A percentile compares a stretch with the other conserved stretches of the same genome.
phyloP scores from a whole-genome alignment of 73 alveolate genomes.

The Stentor coeruleus region DNA sequence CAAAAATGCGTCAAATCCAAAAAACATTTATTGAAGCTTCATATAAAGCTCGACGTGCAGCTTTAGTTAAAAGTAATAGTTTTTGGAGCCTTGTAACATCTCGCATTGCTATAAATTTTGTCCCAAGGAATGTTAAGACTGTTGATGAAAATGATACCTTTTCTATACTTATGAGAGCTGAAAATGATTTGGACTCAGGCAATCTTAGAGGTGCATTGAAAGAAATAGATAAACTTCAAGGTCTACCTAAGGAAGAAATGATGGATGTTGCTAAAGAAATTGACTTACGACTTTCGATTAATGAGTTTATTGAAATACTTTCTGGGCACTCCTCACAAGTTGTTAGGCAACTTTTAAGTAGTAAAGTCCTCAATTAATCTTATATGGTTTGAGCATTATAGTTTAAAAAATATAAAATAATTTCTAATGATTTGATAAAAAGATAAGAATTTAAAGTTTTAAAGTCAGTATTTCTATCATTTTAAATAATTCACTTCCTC shows the following conservation, averaged over 20 bases:
- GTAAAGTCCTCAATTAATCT: neutral
- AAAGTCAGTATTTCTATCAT: too few relatives aligned
- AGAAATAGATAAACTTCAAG: neutral
- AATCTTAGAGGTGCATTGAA: neutral
- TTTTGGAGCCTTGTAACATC: neutral
- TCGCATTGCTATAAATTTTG: neutral
- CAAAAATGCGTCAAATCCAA: conserved; percentile 1
- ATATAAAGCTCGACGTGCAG: conserved; percentile 9
- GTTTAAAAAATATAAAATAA: too few relatives aligned
- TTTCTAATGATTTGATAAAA: too few relatives aligned
- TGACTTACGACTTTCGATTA: neutral
- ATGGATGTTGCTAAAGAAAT: neutral
- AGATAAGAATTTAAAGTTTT: too few relatives aligned
- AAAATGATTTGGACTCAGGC: neutral
- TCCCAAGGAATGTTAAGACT: conserved; percentile 1
- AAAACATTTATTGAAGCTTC: neutral
- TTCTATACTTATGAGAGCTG: conserved; percentile 16
- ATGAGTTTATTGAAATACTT: neutral
- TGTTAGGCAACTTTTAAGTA: neutral
- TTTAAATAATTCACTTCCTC: too few relatives aligned
- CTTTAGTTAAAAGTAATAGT: neutral
- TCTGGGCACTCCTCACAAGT: neutral
- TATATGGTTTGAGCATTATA: neutral
- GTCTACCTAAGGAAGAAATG: conserved; percentile 8
- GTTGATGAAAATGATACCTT: conserved; percentile 19